A percentile compares a stretch with the other conserved stretches of the same genome.
Conservation (phyloP, 768 basidiomycete genomes). For the Suillus variegatus region DNA sequence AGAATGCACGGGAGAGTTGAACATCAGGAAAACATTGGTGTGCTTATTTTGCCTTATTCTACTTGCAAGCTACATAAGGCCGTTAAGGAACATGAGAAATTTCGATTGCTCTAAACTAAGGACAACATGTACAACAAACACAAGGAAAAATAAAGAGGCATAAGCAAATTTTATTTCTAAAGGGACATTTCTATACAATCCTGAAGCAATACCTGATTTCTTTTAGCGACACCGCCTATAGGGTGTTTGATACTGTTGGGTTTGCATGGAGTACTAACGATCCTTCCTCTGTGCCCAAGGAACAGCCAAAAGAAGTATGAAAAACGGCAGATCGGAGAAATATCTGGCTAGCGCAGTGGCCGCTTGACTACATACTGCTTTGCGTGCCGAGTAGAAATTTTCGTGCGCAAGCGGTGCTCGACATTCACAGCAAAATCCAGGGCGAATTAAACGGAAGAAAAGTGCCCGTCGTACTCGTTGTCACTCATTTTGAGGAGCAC, state of each 20-base stretch:
- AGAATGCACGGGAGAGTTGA: too few species aligned
- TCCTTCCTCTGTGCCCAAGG: not conserved
- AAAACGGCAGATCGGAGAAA: not conserved
- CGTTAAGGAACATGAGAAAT: too few species aligned
- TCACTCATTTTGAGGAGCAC: not conserved
- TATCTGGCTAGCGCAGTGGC: not conserved
- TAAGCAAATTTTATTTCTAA: too few species aligned
- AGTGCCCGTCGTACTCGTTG: not conserved
- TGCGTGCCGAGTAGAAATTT: not conserved
- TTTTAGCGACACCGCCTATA: constrained; percentile 4
- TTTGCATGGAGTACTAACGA: not conserved
- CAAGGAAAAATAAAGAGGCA: too few species aligned
- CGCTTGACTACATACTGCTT: not conserved
- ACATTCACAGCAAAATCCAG: not conserved
- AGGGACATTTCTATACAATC: too few species aligned
- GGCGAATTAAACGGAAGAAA: not conserved
- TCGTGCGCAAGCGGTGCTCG: not conserved
- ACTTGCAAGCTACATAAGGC: too few species aligned
- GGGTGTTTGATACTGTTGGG: not conserved
- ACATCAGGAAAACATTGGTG: too few species aligned
- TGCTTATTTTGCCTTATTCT: too few species aligned
- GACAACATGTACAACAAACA: too few species aligned
- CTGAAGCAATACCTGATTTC: constrained; percentile 4
- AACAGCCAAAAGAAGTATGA: not conserved
- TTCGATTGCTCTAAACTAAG: too few species aligned